phyloP scores from a whole-genome alignment of 73 alveolate species.

The Blepharisma japonicum region DNA sequence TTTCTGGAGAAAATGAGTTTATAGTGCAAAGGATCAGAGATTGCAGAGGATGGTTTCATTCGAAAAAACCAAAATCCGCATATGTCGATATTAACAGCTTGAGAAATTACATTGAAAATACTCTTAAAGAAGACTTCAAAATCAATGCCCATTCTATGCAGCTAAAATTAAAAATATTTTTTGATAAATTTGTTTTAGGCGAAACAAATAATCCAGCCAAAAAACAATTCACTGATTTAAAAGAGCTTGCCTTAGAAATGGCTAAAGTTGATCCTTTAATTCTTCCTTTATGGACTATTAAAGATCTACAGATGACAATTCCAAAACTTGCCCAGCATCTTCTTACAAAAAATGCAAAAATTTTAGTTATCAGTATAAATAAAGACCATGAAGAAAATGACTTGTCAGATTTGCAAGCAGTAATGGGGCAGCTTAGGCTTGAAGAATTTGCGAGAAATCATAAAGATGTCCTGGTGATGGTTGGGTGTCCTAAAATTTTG shows the following conservation, averaged over 20 bases:
- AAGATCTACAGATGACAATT: background rate
- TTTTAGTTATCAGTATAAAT: slow-evolving; percentile 10
- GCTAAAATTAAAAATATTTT: background rate
- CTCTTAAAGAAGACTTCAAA: background rate
- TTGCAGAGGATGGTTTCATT: background rate
- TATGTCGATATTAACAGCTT: background rate
- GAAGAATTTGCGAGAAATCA: slow-evolving; percentile 3
- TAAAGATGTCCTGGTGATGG: background rate
- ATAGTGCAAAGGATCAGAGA: background rate
- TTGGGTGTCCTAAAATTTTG: background rate
- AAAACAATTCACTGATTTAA: background rate
- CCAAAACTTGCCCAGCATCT: background rate
- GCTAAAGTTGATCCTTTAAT: slow-evolving; percentile 1
- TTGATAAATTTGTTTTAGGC: background rate
- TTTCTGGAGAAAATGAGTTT: background rate
- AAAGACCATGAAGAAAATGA: slow-evolving; percentile 10
- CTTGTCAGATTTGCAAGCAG: background rate
- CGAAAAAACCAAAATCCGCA: background rate
- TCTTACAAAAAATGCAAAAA: background rate
- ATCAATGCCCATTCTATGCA: background rate
- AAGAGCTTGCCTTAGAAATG: background rate
- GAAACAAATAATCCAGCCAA: background rate
- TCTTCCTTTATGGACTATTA: background rate
- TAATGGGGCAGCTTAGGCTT: slow-evolving; percentile 1
- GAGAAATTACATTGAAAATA: background rate